Evolutionary conservation across 129 eudicot species (phyloP), one percentile per base, ranked within the genome.

Genomic region (Scalesia atractyloides): DNA sequence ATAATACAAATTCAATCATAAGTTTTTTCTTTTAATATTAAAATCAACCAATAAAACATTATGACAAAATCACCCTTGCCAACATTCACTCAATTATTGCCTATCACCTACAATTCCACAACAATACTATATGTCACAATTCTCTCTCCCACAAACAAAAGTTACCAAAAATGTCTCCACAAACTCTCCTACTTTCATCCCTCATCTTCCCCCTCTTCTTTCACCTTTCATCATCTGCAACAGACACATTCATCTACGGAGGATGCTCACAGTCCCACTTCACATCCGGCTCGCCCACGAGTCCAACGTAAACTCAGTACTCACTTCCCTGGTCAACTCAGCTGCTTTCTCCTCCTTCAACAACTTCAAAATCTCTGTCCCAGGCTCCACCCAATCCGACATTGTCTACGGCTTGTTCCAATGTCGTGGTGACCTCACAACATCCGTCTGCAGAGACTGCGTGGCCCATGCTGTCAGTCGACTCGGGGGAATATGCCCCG

Each of bases 301-400:
- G 82, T 75, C 91, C 2, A 88, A 84, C 74, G 86, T 91, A 41
- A 84, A 88, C 81, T 88, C 97, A 0, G 17, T 86, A 5, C 90
- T 91, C 76, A 66, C 92, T 17, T 91, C 97, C 67, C 26, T 91
- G 1, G 97, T 88, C 68, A 88, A 86, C 92, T 88, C 97, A 0
- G 92, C 97, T 39, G 44, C 96, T 54, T 24, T 71, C 58, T 22
- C 92, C 26, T 44, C 16, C 78, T 91, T 64, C 85, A 91, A 91
- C 79, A 84, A 76, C 74, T 84, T 86, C 78, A 91, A 86, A 15
- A 84, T 86, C 52, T 89, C 91, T n/a, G 87, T 90, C 64, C 86
- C 91, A 0, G 94, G 87, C 22, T 83, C 97, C 62, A 74, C 82
- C 39, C 81, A 82, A 39, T 51, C 73, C 50, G 97, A 86, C 85